Conservation (phyloP, 139 green algal genomes). For the Pleodorina starrii region DNA sequence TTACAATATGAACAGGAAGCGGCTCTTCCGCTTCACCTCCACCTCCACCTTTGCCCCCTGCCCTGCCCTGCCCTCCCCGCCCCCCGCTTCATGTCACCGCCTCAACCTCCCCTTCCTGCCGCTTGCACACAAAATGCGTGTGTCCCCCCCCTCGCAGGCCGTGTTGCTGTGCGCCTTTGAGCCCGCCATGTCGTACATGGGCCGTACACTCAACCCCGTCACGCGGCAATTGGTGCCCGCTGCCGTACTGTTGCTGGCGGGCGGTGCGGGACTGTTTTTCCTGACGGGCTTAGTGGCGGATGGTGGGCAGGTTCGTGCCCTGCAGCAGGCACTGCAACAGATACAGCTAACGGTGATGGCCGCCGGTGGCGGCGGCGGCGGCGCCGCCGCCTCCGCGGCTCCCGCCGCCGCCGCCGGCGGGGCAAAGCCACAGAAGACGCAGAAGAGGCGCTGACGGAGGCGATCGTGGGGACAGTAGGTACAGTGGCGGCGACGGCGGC, state of each 20-base stretch:
- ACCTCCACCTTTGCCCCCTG: not conserved
- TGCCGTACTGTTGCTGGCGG: not conserved
- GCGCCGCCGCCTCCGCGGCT: not conserved
- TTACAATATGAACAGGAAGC: no score
- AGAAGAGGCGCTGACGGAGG: no score
- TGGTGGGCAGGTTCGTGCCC: not conserved
- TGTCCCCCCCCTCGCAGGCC: not conserved
- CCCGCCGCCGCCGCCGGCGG: no score
- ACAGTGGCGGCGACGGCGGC: no score
- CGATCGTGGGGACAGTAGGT: no score
- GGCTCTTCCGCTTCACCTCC: no score
- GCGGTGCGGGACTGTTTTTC: not conserved
- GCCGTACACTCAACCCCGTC: not conserved
- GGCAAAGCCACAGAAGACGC: no score
- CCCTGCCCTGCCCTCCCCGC: not conserved
- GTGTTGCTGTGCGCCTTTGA: not conserved
- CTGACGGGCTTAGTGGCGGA: constrained; percentile 32
- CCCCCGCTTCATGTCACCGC: not conserved
- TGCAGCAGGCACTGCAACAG: constrained; percentile 39
- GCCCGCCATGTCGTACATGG: not conserved
- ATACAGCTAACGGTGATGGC: not conserved
- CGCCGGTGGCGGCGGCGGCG: not conserved
- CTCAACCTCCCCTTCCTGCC: not conserved
- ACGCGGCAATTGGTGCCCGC: not conserved
- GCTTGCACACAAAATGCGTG: not conserved